Conservation (phyloP, 192 early-diverging fungal genomes). For the Rhizoclosmatium sp. region DNA sequence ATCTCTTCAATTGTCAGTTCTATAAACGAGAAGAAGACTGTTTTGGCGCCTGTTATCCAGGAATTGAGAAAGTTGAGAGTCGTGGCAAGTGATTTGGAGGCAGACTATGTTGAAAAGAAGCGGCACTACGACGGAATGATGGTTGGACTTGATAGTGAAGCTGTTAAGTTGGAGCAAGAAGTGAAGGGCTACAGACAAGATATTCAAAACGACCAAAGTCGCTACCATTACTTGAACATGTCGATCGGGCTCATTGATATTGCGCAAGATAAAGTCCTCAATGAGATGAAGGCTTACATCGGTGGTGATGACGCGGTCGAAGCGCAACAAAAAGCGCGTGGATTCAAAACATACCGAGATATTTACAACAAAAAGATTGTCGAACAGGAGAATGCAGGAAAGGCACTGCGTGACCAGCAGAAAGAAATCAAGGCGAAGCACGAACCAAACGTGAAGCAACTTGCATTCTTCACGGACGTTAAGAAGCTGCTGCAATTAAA, state of each 20-base stretch:
- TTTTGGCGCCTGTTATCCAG: slow-evolving; percentile 61
- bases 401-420: slow-evolving; percentile 57
- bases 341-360: slow-evolving; percentile 70
- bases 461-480: slow-evolving; percentile 52
- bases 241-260: slow-evolving; percentile 50
- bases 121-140: slow-evolving; percentile 60
- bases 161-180: slow-evolving; percentile 51
- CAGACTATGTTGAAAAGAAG: slow-evolving; percentile 64
- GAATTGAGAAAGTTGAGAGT: slow-evolving; percentile 57
- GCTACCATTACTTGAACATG: slow-evolving; percentile 58
- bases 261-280: slow-evolving; percentile 61
- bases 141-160: slow-evolving; percentile 62
- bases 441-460: slow-evolving; percentile 46
- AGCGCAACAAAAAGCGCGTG: slow-evolving; percentile 56
- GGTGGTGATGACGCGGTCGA: slow-evolving; percentile 67
- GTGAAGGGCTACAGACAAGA: slow-evolving; percentile 55
- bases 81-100: slow-evolving; percentile 56
- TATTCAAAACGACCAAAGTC: slow-evolving; percentile 56
- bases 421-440: slow-evolving; percentile 58
- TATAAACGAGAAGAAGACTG: slow-evolving; percentile 64
- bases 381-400: slow-evolving; percentile 60
- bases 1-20: slow-evolving; percentile 54
- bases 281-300: slow-evolving; percentile 71
- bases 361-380: slow-evolving; percentile 60
- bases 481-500: slow-evolving; percentile 53